Conservation (phyloP, 139 green algal species). For the Coccomyxa sp. region DNA sequence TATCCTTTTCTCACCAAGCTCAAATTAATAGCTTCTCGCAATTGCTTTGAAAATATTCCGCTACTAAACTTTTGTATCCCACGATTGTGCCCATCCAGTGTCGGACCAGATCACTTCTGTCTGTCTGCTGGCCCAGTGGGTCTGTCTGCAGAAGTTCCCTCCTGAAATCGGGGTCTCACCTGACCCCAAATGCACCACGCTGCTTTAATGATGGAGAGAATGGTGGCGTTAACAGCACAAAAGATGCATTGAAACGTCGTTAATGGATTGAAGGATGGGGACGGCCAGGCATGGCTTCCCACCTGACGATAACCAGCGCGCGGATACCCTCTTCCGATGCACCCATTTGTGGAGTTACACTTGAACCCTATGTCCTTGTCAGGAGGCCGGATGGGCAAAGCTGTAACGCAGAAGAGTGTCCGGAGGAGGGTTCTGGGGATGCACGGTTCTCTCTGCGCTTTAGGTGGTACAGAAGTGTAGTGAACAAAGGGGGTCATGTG, state of each 20-base stretch:
- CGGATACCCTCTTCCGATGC: slow-evolving; percentile 67
- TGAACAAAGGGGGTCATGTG: slow-evolving; percentile 64
- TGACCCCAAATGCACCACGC: too few relatives aligned
- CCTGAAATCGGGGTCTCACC: too few relatives aligned
- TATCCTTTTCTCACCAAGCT: too few relatives aligned
- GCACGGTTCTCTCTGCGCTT: slow-evolving; percentile 69
- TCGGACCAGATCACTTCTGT: too few relatives aligned
- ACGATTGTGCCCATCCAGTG: too few relatives aligned
- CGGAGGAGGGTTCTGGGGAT: slow-evolving; percentile 63
- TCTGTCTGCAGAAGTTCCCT: neutral
- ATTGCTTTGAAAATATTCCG: too few relatives aligned
- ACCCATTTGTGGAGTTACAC: slow-evolving; percentile 62
- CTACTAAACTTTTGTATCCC: too few relatives aligned
- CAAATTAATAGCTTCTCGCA: too few relatives aligned
- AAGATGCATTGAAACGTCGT: neutral
- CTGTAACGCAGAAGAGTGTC: slow-evolving; percentile 68
- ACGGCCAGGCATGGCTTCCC: neutral
- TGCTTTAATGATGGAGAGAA: too few relatives aligned
- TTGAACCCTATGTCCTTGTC: slow-evolving; percentile 87
- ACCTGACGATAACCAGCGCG: slow-evolving; percentile 12
- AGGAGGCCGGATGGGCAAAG: slow-evolving; percentile 61
- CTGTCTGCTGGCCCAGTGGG: too few relatives aligned
- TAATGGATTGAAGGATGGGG: neutral
- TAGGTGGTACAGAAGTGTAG: slow-evolving; percentile 82
- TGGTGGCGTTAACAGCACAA: too few relatives aligned